Base-by-base conservation (phyloP, 139 green algal genomes). In the Micractinium sp. region DNA sequence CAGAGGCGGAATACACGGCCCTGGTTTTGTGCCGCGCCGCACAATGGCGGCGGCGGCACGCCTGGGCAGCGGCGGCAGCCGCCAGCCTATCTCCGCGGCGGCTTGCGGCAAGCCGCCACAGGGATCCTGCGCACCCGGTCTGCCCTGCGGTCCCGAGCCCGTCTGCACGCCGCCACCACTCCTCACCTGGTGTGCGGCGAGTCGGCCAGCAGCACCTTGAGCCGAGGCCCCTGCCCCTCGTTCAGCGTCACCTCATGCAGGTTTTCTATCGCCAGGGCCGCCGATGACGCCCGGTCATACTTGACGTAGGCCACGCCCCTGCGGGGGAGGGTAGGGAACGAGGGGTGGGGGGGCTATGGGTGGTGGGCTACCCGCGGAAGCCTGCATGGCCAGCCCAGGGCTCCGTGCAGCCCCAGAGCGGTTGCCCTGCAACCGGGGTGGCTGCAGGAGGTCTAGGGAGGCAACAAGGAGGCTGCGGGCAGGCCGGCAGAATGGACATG, bases 121-220 rank as follows among this genome's bases (percentile, higher is more conserved):
- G 47, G 47, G 47, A 9, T 56, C 47, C 47, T 56, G 47, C 9
- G 47, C 47, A 56, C 47, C 29, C 71, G 71, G 31, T 38, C 29
- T 75, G n/a, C 74, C 16, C 74, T 80, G 74, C 74, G 74, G 74
- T 80, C 33, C n/a, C 33, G n/a, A 41, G n/a, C 33, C 74, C 74
- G 74, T 0, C 80, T 56, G 23, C 9, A 39, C 77, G 39, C 77
- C 77, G 23, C 77, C 63, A 19, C 25, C 38, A 29, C 27, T 35
- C 0, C 36, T 63, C 75, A 92, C 90, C 92, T 93, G 13, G 87
- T 90, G 78, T 91, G 94, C 25, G 95, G 95, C 41, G 96, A 94
- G 87, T 99, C 96, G 31, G 96, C 96, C 36, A 98, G 90, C 87
- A 99, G 93, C 16, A 99, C 96, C 91, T 98, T 98, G 39, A 99